A percentile compares a stretch with the other conserved stretches of the same genome.
These are phyloP conservation scores for Fusarium lateritium DNA, from an alignment of 2,329 filamentous ascomycete species.

Conservation along the genomic window DNA sequence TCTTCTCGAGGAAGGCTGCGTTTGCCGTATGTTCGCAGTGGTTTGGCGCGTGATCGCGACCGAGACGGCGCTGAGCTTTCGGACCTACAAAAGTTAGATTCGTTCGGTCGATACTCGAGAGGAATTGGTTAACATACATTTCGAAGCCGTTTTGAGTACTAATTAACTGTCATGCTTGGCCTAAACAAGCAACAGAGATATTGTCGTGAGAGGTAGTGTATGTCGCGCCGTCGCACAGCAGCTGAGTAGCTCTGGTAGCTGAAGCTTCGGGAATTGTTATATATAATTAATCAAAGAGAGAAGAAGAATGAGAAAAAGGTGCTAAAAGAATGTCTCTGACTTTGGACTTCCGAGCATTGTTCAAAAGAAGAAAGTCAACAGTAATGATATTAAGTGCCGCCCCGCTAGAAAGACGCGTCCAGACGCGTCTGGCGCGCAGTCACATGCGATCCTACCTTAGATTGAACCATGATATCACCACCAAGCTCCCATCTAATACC, in stretches of 20 bases:
- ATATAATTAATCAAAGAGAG: neutral
- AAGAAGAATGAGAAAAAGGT: neutral
- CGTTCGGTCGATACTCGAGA: fast-evolving
- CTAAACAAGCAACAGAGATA: neutral
- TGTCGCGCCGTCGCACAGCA: neutral
- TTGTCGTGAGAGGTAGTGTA: neutral
- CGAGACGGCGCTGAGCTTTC: constrained; percentile 46
- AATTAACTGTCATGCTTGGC: constrained; percentile 23
- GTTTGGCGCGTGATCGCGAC: constrained; percentile 52
- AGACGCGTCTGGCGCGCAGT: constrained; percentile 38
- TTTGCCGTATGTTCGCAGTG: constrained; percentile 60
- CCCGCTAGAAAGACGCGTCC: constrained; percentile 39
- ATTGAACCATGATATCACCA: constrained; percentile 36
- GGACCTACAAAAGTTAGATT: constrained; percentile 49
- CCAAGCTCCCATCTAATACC: neutral
- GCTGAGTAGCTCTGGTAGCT: fast-evolving
- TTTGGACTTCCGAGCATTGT: neutral
- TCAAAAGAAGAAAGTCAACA: neutral
- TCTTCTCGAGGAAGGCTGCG: constrained; percentile 50
- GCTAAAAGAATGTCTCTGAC: neutral
- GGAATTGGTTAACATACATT: neutral
- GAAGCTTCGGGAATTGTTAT: neutral
- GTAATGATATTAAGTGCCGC: constrained; percentile 10
- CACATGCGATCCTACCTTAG: constrained; percentile 27
- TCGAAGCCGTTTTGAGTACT: neutral